A percentile compares a stretch with the other conserved stretches of the same genome.
Evolutionary conservation across 441 rosid species (phyloP).

Genomic region (Erodium texanum): DNA sequence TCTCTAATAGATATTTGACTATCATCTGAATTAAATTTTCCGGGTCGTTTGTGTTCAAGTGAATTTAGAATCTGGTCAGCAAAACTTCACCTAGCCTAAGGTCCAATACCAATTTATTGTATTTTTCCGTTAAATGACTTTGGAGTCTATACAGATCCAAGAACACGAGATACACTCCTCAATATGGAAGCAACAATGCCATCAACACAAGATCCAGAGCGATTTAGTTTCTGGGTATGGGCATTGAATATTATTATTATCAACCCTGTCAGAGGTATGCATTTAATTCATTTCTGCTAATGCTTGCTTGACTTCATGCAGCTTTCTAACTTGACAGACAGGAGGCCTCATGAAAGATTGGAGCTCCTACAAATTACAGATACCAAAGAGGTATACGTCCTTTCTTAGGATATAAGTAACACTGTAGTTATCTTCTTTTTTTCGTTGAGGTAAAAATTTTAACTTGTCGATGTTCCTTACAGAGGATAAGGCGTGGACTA

Average conservation of each 20-base stretch:
- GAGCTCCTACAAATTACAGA: constrained; percentile 70
- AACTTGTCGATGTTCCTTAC: constrained; percentile 10
- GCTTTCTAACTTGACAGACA: constrained; percentile 70
- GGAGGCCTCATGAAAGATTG: constrained; percentile 72
- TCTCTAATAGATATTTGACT: not conserved
- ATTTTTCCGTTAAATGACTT: not conserved
- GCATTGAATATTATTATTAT: not conserved
- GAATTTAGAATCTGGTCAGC: not conserved
- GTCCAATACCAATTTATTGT: not conserved
- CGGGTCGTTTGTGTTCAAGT: not conserved
- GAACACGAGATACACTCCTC: constrained; percentile 52
- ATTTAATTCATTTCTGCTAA: not conserved
- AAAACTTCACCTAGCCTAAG: not conserved
- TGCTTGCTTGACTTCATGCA: constrained; percentile 37
- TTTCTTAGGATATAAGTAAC: not conserved
- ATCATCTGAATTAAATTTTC: not conserved
- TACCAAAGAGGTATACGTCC: constrained; percentile 65
- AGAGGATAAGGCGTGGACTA: constrained; percentile 74
- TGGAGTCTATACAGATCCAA: constrained; percentile 40
- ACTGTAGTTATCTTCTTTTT: not conserved
- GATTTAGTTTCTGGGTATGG: constrained; percentile 90
- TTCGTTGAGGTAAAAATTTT: not conserved
- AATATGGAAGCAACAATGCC: constrained; percentile 80
- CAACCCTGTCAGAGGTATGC: not conserved
- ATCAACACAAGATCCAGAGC: constrained; percentile 62